Base-by-base conservation (phyloP, 1,139 yeast species). In the Petasospora fabianii region DNA sequence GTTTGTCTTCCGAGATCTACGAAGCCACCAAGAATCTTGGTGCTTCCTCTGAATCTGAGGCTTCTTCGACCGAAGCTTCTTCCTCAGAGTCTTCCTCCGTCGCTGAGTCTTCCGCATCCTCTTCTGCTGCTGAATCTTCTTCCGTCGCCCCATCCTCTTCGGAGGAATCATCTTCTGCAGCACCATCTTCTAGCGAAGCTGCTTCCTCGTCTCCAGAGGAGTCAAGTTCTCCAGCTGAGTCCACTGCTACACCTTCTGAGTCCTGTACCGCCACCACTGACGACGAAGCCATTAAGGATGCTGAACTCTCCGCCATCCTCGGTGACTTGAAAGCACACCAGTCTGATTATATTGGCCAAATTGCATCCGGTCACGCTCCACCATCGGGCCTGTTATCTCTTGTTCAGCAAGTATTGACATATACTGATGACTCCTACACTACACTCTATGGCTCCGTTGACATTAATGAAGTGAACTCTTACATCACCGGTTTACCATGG, bases 401-500 rank as follows among this genome's bases (percentile, higher is more conserved):
- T n/a, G 66, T 64, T 49, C 52, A 53, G 37, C 58, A 67, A 11
- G 26, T 22, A 5, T 22, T 22, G 26, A 22, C 26, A 5, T 22
- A 22, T 13, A 22, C 26, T 13, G 26, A 22, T 22, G n/a, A 11
- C 26, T 22, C 26, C 11, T 22, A 22, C 26, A 22, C 71, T 40
- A 54, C 69, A 12, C 54, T 63, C 40, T 58, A 55, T 42, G 33
- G 51, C 26, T 35, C 46, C 29, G 48, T 58, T 30, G 56, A 58
- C 39, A 39, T 50, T 33, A 39, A 52, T 30, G 59, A 55, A 15
- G 59, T 60, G 32, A 52, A 60, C 13, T 36, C 59, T 11, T 59
- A 65, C 48, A 62, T 62, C 24, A 62, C 69, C 24, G 62, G 55
- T 32, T 54, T 68, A 30, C 70, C 72, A 50, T 68, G 73, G 73